Base-by-base conservation (phyloP, 176 grass and related monocot genomes). In the Triticum turgidum region DNA sequence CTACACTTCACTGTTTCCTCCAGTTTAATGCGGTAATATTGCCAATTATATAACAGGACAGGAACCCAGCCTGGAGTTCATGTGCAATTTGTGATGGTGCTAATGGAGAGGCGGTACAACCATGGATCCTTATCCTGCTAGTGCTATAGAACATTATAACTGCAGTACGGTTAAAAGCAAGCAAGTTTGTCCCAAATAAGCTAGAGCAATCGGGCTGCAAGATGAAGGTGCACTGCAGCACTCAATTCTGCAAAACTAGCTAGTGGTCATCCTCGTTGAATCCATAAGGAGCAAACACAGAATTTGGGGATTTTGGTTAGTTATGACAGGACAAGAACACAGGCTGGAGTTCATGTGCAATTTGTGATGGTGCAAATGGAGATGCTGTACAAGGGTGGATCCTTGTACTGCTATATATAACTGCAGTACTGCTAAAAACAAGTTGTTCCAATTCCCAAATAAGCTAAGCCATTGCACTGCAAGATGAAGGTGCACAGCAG, bases 31-130 rank as follows among this genome's bases (percentile, higher is more conserved):
- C 18, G 44, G 20, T 12, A 12, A 25, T 84, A 83, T 67, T 45
- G 61, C 12, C 65, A 65, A 25, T 47, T 84, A 84, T 64, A 74
- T 59, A 61, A 52, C 62, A 71, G n/a, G 11, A 73, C 15, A 68
- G 39, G 38, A 77, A 80, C 21, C 73, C 76, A 91, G 68, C 61
- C 80, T 84, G 76, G 66, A 87, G 39, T 80, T 52, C 11, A 49
- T 52, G 38, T 15, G 22, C 65, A 82, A 77, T 72, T 49, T 83
- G 7, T 61, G 22, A 83, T 80, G 59, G 24, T 61, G 67, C 80
- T 79, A 79, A 59, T 61, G 64, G 67, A 68, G 9, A 59, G 7
- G 24, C 3, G 22, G 67, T 84, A 75, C 85, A 87, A 61, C 4
- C n/a, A 24, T 73, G 42, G 64, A 47, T 24, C 33, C 20, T 42